A percentile compares a stretch with the other conserved stretches of the same genome.
phyloP scores from a whole-genome alignment of 176 grass and related monocot species.

The Microstegium vimineum region DNA sequence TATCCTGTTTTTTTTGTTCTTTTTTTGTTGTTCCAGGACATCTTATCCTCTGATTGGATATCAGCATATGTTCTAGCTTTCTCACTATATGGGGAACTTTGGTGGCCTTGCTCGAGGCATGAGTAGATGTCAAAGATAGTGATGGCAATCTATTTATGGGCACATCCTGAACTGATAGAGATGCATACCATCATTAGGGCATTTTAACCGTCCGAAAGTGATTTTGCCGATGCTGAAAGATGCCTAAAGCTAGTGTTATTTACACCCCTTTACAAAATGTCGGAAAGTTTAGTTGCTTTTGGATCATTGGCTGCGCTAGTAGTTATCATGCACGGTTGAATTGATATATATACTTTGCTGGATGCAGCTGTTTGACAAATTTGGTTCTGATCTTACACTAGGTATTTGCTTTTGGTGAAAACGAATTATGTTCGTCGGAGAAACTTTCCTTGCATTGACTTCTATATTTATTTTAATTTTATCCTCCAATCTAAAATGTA shows the following conservation, averaged over 20 bases:
- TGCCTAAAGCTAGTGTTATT: background rate
- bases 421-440: background rate
- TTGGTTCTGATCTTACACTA: constrained; percentile 1
- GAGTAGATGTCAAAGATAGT: constrained; percentile 11
- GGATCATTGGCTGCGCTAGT: background rate
- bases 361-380: background rate
- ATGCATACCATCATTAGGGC: background rate
- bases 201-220: background rate
- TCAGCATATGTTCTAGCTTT: constrained; percentile 10
- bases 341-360: background rate
- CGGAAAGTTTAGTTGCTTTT: background rate
- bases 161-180: background rate
- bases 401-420: background rate
- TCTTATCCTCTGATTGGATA: background rate
- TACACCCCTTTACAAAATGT: background rate
- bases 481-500: background rate
- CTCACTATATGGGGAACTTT: background rate
- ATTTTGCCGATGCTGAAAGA: background rate
- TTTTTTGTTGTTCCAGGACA: background rate
- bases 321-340: background rate
- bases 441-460: background rate
- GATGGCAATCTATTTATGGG: background rate
- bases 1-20: background rate
- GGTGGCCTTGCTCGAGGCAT: background rate
- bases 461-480: background rate